These are phyloP conservation scores for Arthrobotrys iridis DNA, from an alignment of 2,329 filamentous ascomycete species.

Conservation along the genomic window DNA sequence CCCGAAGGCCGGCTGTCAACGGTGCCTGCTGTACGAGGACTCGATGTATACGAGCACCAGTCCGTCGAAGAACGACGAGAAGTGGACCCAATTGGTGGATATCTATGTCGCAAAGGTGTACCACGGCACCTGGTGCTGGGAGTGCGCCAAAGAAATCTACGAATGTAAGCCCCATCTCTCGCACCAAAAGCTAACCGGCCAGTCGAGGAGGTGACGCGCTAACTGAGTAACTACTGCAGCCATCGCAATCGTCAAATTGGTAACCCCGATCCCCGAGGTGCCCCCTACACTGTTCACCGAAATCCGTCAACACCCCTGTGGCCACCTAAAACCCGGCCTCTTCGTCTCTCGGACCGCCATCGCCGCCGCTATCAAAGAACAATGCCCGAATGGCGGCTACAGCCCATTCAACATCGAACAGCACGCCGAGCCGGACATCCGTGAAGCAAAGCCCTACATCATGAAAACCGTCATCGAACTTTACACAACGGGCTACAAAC, in stretches of 20 bases:
- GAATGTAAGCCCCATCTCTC: conserved; percentile 11
- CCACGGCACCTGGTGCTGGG: conserved; percentile 42
- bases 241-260: conserved; percentile 18
- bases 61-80: conserved; percentile 27
- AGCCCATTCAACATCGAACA: conserved; percentile 22
- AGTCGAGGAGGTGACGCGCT: no score
- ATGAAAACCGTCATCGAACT: conserved; percentile 10
- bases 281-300: conserved; percentile 20
- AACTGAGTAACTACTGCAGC: not conserved
- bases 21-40: conserved; percentile 20
- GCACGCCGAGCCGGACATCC: conserved; percentile 32
- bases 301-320: conserved; percentile 18
- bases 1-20: conserved; percentile 11
- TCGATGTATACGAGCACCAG: conserved; percentile 7
- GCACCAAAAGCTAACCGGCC: not conserved
- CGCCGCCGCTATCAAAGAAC: conserved; percentile 17
- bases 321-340: conserved; percentile 21
- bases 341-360: conserved; percentile 33
- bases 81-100: conserved; percentile 25
- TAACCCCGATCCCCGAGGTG: conserved; percentile 17
- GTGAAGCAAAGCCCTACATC: conserved; percentile 38
- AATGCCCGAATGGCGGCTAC: conserved; percentile 29
- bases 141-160: conserved; percentile 33
- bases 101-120: conserved; percentile 30
- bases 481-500: conserved; percentile 28